Evolutionary conservation across 2,329 filamentous ascomycete species (phyloP), one percentile per base, ranked within the genome.

Genomic region (Colletotrichum tofieldiae): DNA sequence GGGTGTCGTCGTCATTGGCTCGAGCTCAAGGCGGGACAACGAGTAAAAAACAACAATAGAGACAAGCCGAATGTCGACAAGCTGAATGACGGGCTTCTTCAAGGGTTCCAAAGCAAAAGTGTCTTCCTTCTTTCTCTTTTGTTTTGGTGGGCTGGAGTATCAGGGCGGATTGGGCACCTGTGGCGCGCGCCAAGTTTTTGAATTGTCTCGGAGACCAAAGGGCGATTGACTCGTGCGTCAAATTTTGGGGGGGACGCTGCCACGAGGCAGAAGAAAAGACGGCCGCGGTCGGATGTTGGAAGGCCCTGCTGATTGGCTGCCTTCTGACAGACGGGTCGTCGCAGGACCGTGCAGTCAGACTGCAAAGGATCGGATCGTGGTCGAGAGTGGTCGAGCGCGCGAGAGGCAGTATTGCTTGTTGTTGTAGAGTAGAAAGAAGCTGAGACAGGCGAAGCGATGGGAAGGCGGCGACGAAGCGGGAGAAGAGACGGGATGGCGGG

Each of bases 251-350:
- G 55, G 39, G 54, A 45, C 41, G 65, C 45, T 70, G 65, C 70
- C 70, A 70, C 70, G 70, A 72, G 70, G 70, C 54, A 72, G 67
- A 70, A 72, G 70, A 47, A 72, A 70, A 47, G 65, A 72, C 47
- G 65, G 47, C 41, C 26, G 54, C 60, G 70, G 45, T 41, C 66
- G 54, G 70, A 52, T 60, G 66, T 56, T 59, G n/a, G 14, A 39
- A 39, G 11, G 43, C 32, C 18, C 14, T n/a, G 45, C 49, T 72
- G 59, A 60, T 60, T 72, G 70, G 65, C 32, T 47, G n/a, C 26
- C 18, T 55, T 56, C 23, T 65, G 41, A 58, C 39, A 35, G 62
- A 41, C 37, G 35, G 49, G 41, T 54, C 20, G 47, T 18, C 65
- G 59, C 45, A 52, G 60, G 35, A 35, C 35, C 26, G 61, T 55